Conservation (phyloP, 2,329 filamentous ascomycete genomes). For the Hymenoscyphus repandus region DNA sequence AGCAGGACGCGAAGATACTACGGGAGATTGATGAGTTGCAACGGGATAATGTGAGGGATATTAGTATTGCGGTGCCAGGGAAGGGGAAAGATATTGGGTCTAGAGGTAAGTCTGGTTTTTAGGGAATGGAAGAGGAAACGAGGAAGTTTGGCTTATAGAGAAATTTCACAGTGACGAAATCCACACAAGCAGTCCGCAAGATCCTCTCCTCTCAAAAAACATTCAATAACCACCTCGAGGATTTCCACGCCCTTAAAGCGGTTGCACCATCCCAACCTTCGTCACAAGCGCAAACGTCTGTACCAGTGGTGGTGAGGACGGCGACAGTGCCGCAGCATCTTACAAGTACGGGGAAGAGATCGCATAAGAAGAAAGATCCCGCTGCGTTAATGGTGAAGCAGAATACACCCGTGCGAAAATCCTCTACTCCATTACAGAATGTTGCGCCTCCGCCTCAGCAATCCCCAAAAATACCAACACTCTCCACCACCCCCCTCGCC, state of each 20-base stretch:
- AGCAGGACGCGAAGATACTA: slow-evolving; percentile 75
- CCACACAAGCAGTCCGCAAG: slow-evolving; percentile 56
- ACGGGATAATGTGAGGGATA: slow-evolving; percentile 70
- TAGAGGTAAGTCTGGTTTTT: slow-evolving; percentile 30
- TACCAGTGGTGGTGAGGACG: slow-evolving; percentile 19
- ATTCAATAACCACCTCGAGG: slow-evolving; percentile 76
- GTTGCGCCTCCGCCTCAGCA: slow-evolving; percentile 13
- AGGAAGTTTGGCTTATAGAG: not conserved
- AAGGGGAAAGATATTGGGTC: slow-evolving; percentile 42
- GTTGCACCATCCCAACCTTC: slow-evolving; percentile 30
- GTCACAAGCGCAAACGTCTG: slow-evolving; percentile 23
- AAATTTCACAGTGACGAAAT: slow-evolving; percentile 28
- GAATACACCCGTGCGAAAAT: slow-evolving; percentile 17
- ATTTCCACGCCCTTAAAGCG: slow-evolving; percentile 59
- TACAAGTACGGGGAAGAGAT: slow-evolving; percentile 23
- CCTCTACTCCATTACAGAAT: slow-evolving; percentile 12
- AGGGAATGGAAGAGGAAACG: not conserved
- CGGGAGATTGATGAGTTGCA: slow-evolving; percentile 80
- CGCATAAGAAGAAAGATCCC: slow-evolving; percentile 28
- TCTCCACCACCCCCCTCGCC: slow-evolving; percentile 11
- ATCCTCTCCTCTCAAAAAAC: slow-evolving; percentile 78
- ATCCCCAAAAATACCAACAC: slow-evolving; percentile 28
- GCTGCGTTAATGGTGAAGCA: slow-evolving; percentile 7
- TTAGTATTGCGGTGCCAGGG: slow-evolving; percentile 62
- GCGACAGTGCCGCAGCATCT: slow-evolving; percentile 14